These are phyloP conservation scores for Dysphania ambrosioides DNA, from an alignment of 148 eudicot species.

Conservation along the genomic window DNA sequence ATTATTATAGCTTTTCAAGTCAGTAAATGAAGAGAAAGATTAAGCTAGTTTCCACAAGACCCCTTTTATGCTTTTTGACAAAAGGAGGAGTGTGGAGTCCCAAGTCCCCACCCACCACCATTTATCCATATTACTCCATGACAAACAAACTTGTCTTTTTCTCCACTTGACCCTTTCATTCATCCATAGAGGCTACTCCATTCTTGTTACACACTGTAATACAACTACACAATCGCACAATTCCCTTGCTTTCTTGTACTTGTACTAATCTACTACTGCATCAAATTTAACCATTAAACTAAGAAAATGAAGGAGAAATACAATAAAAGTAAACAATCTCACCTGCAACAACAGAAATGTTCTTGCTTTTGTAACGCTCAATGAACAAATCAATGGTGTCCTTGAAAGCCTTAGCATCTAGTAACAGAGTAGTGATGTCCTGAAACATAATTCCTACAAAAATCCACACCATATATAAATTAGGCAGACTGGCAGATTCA, in stretches of 20 bases:
- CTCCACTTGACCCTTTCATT: too few species aligned
- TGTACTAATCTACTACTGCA: too few species aligned
- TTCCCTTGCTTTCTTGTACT: too few species aligned
- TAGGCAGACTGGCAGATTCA: too few species aligned
- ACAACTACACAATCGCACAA: too few species aligned
- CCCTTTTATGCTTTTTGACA: conserved; percentile 28
- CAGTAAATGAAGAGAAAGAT: conserved; percentile 17
- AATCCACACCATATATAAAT: too few species aligned
- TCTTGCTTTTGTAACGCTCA: conserved; percentile 63
- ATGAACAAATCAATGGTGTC: conserved; percentile 89
- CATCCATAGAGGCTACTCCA: too few species aligned
- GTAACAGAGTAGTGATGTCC: conserved; percentile 74
- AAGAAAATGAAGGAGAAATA: not conserved
- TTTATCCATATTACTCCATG: conserved; percentile 25
- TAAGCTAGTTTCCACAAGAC: conserved; percentile 30
- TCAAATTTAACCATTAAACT: not conserved
- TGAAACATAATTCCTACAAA: conserved; percentile 81
- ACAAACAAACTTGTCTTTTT: conserved; percentile 23
- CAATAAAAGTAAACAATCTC: not conserved
- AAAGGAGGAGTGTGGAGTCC: conserved; percentile 4
- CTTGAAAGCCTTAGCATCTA: conserved; percentile 74
- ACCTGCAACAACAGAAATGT: conserved; percentile 89
- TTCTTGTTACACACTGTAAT: too few species aligned
- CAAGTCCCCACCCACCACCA: conserved; percentile 20
- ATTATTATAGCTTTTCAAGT: not conserved